These are phyloP conservation scores for Leptomonas seymouri DNA, from an alignment of 208 protist genomes.

Conservation along the genomic window DNA sequence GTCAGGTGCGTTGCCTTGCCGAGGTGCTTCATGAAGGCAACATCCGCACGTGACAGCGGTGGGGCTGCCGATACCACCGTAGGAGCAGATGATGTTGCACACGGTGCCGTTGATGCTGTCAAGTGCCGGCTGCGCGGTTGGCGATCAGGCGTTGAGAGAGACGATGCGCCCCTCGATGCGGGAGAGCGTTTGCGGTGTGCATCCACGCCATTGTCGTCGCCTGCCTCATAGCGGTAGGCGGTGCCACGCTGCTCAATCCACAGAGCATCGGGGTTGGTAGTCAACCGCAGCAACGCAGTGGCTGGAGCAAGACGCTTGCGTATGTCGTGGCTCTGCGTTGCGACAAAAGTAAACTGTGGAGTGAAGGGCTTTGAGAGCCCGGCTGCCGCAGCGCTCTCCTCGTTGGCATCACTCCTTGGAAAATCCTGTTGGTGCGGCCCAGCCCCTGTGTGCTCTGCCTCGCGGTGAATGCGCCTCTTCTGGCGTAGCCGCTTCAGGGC, in stretches of 20 bases:
- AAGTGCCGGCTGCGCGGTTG: not conserved
- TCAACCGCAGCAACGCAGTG: slow-evolving; percentile 67
- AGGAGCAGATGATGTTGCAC: not conserved
- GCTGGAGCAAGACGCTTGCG: slow-evolving; percentile 47
- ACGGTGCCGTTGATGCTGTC: not conserved
- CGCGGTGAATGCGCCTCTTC: not conserved
- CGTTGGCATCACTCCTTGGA: no score
- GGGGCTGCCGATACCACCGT: slow-evolving; percentile 31
- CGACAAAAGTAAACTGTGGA: slow-evolving; percentile 53
- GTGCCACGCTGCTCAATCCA: slow-evolving; percentile 77
- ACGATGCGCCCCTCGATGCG: not conserved
- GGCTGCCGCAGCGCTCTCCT: not conserved
- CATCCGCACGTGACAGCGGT: slow-evolving; percentile 46
- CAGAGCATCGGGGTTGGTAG: slow-evolving; percentile 53
- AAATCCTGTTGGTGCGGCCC: no score
- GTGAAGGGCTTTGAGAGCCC: slow-evolving; percentile 7
- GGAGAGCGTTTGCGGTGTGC: no score
- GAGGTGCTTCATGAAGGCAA: slow-evolving; percentile 62
- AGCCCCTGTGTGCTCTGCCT: not conserved
- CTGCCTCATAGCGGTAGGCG: slow-evolving; percentile 44
- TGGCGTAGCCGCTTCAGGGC: slow-evolving; percentile 9
- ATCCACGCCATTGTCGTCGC: not conserved
- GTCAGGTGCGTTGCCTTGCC: slow-evolving; percentile 22
- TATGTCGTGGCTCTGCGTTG: slow-evolving; percentile 82
- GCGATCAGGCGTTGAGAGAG: not conserved